Evolutionary conservation across 1,139 yeast species (phyloP).

Genomic region (Pneumocystis canis): DNA sequence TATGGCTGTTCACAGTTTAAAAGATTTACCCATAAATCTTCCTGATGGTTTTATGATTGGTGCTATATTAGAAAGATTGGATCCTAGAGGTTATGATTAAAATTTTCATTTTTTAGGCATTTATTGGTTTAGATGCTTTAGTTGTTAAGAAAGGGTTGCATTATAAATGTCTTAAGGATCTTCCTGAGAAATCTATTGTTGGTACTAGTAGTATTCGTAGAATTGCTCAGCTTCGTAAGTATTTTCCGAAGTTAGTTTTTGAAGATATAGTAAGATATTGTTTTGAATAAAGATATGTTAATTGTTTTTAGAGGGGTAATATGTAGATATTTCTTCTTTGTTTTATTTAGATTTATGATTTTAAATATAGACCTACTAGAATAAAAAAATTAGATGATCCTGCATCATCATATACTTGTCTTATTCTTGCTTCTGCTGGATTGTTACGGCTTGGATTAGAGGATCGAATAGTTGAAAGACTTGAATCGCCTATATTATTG

Average conservation of each 20-base stretch:
- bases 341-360: background rate
- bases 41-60: constrained; percentile 87
- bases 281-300: background rate
- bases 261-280: constrained; percentile 40
- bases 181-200: constrained; percentile 74
- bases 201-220: constrained; percentile 92
- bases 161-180: constrained; percentile 48
- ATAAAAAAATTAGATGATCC: constrained; percentile 20
- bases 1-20: constrained; percentile 81
- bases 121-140: constrained; percentile 55
- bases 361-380: background rate
- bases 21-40: constrained; percentile 85
- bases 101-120: background rate
- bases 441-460: constrained; percentile 56
- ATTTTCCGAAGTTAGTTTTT: constrained; percentile 42
- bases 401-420: constrained; percentile 53
- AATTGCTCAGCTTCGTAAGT: constrained; percentile 58
- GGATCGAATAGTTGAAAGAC: constrained; percentile 45
- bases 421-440: constrained; percentile 87
- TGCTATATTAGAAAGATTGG: constrained; percentile 64
- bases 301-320: constrained; percentile 45
- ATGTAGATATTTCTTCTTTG: constrained; percentile 23
- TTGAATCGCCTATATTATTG: constrained; percentile 75
- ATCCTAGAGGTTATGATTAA: constrained; percentile 7
- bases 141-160: constrained; percentile 57